These are phyloP conservation scores for Microstroma glucosiphilum DNA, from an alignment of 1,284 basidiomycete species.

Conservation along the genomic window DNA sequence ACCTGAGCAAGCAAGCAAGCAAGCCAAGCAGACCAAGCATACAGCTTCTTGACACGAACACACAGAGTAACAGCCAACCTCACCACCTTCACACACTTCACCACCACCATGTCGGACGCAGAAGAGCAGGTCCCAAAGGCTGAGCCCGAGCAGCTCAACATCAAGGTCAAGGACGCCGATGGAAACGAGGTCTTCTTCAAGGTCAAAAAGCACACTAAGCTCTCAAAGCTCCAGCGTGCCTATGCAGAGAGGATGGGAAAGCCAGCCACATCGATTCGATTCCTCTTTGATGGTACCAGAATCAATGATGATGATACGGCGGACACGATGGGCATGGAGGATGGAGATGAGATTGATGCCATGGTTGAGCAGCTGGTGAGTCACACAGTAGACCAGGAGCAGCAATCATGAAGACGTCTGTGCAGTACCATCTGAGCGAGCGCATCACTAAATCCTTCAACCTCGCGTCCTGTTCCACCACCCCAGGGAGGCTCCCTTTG, in stretches of 20 bases:
- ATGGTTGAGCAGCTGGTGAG: slow-evolving; percentile 48
- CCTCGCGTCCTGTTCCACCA: too few relatives aligned
- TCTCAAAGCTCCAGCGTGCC: slow-evolving; percentile 85
- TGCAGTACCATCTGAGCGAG: too few relatives aligned
- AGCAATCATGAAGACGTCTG: too few relatives aligned
- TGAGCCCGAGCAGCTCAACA: slow-evolving; percentile 49
- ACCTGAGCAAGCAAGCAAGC: too few relatives aligned
- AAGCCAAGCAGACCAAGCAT: too few relatives aligned
- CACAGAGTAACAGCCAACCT: too few relatives aligned
- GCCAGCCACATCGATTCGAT: slow-evolving; percentile 48
- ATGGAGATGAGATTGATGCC: slow-evolving; percentile 49
- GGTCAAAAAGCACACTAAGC: slow-evolving; percentile 88
- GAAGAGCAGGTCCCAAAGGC: slow-evolving; percentile 41
- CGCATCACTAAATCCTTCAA: too few relatives aligned
- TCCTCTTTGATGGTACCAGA: slow-evolving; percentile 48
- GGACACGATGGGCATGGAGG: slow-evolving; percentile 48
- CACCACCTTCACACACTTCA: background rate
- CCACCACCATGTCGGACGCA: slow-evolving; percentile 34
- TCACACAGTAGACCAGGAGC: background rate
- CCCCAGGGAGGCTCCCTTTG: too few relatives aligned
- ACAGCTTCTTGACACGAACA: too few relatives aligned
- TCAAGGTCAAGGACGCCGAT: slow-evolving; percentile 50
- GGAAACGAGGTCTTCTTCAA: slow-evolving; percentile 96
- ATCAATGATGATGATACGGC: slow-evolving; percentile 49
- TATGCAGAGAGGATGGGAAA: slow-evolving; percentile 92